phyloP scores from a whole-genome alignment of 441 rosid genomes.

The Erodium chrysanthum region DNA sequence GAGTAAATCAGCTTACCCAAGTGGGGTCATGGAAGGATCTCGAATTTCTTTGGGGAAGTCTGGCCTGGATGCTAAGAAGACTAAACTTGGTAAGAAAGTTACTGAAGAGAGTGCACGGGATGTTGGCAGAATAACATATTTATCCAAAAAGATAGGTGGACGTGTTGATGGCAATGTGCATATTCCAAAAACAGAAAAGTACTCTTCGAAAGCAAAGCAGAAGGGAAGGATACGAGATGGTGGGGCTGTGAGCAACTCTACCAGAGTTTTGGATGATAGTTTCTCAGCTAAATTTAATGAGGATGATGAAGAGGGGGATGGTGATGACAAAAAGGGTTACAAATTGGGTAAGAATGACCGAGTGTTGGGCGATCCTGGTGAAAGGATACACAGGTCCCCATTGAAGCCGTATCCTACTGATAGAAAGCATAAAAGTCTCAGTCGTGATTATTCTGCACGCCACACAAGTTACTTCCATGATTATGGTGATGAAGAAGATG shows the following conservation, averaged over 20 bases:
- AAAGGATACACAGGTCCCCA: conserved; percentile 33
- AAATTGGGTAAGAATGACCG: conserved; percentile 42
- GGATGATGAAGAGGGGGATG: conserved; percentile 2
- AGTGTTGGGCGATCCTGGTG: conserved; percentile 39
- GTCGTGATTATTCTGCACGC: conserved; percentile 13
- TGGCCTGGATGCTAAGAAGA: conserved; percentile 35
- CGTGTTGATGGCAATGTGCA: conserved; percentile 34
- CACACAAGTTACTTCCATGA: conserved; percentile 15
- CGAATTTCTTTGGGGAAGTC: conserved; percentile 40
- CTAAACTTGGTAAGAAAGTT: conserved; percentile 38
- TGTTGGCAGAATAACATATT: conserved; percentile 33
- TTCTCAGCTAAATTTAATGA: conserved; percentile 28
- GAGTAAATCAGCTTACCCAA: conserved; percentile 40
- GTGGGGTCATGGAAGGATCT: conserved; percentile 36
- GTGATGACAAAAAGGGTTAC: conserved; percentile 31
- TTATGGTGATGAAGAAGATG: conserved; percentile 47
- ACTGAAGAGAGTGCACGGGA: conserved; percentile 30
- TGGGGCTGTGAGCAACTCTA: conserved; percentile 37
- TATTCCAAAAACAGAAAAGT: conserved; percentile 30
- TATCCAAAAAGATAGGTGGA: conserved; percentile 27
- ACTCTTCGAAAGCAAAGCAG: conserved; percentile 51
- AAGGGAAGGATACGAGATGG: conserved; percentile 56
- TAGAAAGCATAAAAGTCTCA: conserved; percentile 38
- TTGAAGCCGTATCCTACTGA: conserved; percentile 42
- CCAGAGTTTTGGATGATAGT: conserved; percentile 34